A percentile compares a stretch with the other conserved stretches of the same genome.
phyloP scores from a whole-genome alignment of 129 eudicot genomes.

The Helianthus annuus region DNA sequence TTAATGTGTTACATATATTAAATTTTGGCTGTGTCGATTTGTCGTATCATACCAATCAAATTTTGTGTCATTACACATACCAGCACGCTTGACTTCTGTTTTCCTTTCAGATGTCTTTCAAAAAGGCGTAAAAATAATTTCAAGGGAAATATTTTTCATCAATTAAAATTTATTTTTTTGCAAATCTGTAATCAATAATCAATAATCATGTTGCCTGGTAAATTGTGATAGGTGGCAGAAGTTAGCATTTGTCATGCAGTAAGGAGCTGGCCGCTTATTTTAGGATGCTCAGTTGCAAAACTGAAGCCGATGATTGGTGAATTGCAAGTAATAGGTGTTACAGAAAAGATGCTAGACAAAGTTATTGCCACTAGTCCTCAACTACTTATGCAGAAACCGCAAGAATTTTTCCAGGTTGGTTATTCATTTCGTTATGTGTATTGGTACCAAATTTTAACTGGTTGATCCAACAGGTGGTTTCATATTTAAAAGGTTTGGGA shows the following conservation, averaged over 20 bases:
- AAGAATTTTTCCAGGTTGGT: conserved; percentile 70
- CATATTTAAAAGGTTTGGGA: conserved; percentile 58
- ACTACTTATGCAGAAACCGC: conserved; percentile 64
- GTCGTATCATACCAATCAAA: too few relatives aligned
- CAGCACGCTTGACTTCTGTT: too few relatives aligned
- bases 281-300: conserved; percentile 72
- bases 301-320: conserved; percentile 60
- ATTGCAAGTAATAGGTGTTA: conserved; percentile 51
- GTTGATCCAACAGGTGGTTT: conserved; percentile 55
- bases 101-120: too few relatives aligned
- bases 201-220: conserved; percentile 4
- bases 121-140: too few relatives aligned
- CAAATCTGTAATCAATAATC: not conserved
- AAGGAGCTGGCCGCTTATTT: conserved; percentile 60
- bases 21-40: too few relatives aligned
- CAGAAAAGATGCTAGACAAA: conserved; percentile 50
- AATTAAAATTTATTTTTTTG: not conserved
- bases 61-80: too few relatives aligned
- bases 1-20: too few relatives aligned
- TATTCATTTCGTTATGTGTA: not conserved
- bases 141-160: too few relatives aligned
- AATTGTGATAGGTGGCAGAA: conserved; percentile 55
- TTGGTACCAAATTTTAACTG: conserved; percentile 9
- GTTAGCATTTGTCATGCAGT: conserved; percentile 47
- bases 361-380: conserved; percentile 75